These are phyloP conservation scores for Populus trichocarpa DNA, from an alignment of 441 rosid genomes.

Conservation along the genomic window DNA sequence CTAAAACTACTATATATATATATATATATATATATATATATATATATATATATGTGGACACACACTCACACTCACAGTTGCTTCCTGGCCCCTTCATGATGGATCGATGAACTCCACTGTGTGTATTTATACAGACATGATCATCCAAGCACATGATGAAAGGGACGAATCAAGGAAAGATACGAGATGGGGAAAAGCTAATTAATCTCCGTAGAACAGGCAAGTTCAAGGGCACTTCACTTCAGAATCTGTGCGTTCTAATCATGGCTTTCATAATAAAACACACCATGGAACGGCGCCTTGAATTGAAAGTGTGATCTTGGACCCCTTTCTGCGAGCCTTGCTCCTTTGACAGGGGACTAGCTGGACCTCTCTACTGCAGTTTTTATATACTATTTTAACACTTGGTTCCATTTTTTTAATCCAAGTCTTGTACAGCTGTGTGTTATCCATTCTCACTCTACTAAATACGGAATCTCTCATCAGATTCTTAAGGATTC, in stretches of 20 bases:
- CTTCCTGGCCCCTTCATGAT: too few species aligned
- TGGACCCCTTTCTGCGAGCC: background rate
- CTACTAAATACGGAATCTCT: too few species aligned
- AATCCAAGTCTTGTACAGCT: background rate
- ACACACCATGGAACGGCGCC: background rate
- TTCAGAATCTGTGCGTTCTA: background rate
- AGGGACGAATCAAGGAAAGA: too few species aligned
- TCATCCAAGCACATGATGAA: too few species aligned
- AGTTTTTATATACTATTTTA: too few species aligned
- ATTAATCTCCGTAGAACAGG: background rate
- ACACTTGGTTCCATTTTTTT: background rate
- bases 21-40: too few species aligned
- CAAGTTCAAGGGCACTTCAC: background rate
- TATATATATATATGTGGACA: too few species aligned
- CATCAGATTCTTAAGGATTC: too few species aligned
- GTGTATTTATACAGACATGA: too few species aligned
- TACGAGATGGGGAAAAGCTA: background rate
- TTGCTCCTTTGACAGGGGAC: background rate
- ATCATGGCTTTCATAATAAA: background rate
- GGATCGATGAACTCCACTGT: too few species aligned
- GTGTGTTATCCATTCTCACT: background rate
- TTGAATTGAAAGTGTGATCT: background rate
- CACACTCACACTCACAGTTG: too few species aligned
- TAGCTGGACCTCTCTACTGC: background rate
- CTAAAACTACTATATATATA: too few species aligned